Evolutionary conservation across 1,284 basidiomycete species (phyloP), one percentile per base, ranked within the genome.

Genomic region (Apiotrichum domesticum): DNA sequence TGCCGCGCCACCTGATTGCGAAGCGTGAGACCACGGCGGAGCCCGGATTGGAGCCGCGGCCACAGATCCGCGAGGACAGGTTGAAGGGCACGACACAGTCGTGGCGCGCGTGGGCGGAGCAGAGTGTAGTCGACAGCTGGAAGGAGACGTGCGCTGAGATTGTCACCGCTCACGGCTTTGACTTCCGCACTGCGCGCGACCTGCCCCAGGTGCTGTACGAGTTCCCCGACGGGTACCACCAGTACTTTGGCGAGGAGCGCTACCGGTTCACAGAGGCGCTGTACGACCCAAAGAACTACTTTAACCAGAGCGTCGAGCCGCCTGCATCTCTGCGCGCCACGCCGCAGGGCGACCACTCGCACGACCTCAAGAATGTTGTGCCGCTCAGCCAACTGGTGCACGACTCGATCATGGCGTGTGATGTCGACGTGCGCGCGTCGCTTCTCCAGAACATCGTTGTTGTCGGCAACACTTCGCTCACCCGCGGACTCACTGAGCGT

Each of bases 181-280:
- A 74, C 58, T 66, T 70, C 44, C 40, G 54, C 21, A 69, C 67
- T 11, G 72, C 72, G 2, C 54, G 56, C 39, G 65, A 64, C 47
- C 58, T 75, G 15, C 69, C 71, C 2, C 64, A 68, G 56, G 61
- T 59, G 1, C 49, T 68, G 52, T 98, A 94, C 79, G 96, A 99
- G 78, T 98, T 99, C 79, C 91, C 96, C 0, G 91, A 91, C 47
- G 96, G 96, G 3, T 96, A 87, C 78, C 91, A 87, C 71, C 83
- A 86, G 39, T 85, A 85, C 68, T 98, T 94, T 76, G 88, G 87
- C 3, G 70, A 83, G 14, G 90, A 95, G 68, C 84, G 95, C 37
- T 90, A 86, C 74, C 79, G 82, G 55, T 86, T 93, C 40, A 88
- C 93, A 56, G 96, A 99, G 75, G 84, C 91, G 56, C 86, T 91